Evolutionary conservation across 1,284 basidiomycete species (phyloP).

Genomic region (Phlebopus sp.): DNA sequence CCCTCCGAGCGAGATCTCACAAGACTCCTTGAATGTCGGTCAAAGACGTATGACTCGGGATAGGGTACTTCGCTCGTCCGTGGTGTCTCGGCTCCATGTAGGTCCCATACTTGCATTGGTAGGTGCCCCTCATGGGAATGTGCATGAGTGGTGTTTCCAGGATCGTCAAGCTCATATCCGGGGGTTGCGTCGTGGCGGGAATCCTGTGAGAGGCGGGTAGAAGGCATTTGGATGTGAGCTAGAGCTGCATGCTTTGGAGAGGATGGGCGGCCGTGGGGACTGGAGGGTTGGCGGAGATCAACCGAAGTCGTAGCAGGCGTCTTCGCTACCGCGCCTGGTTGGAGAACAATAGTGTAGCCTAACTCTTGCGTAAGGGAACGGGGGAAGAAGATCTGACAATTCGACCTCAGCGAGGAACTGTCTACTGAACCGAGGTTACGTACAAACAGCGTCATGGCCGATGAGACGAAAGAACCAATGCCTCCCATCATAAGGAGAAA

Average conservation of each 20-base stretch:
- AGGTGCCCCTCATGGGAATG: conserved; percentile 26
- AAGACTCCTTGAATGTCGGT: conserved; percentile 25
- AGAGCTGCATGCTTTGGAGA: conserved; percentile 25
- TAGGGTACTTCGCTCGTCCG: conserved; percentile 5
- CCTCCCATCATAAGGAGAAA: conserved; percentile 65
- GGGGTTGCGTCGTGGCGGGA: conserved; percentile 31
- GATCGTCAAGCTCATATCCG: conserved; percentile 29
- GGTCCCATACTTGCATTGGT: conserved; percentile 23
- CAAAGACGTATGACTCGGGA: conserved; percentile 30
- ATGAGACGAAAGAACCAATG: conserved; percentile 71
- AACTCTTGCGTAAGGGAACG: conserved; percentile 62
- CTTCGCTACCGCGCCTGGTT: conserved; percentile 11
- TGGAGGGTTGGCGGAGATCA: conserved; percentile 7
- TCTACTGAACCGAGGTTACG: conserved; percentile 4
- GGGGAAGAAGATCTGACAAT: conserved; percentile 66
- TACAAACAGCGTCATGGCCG: conserved; percentile 70
- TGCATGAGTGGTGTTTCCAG: conserved; percentile 10
- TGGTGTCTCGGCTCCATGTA: conserved; percentile 13
- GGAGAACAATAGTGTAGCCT: conserved; percentile 46
- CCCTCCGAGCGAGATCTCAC: conserved; percentile 33
- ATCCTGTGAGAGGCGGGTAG: conserved; percentile 16
- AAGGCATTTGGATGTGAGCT: conserved; percentile 12
- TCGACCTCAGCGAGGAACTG: neutral
- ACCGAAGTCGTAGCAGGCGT: conserved; percentile 13
- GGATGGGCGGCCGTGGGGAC: conserved; percentile 6